phyloP scores from a whole-genome alignment of 2,329 filamentous ascomycete species.

The Aspergillus fructus region DNA sequence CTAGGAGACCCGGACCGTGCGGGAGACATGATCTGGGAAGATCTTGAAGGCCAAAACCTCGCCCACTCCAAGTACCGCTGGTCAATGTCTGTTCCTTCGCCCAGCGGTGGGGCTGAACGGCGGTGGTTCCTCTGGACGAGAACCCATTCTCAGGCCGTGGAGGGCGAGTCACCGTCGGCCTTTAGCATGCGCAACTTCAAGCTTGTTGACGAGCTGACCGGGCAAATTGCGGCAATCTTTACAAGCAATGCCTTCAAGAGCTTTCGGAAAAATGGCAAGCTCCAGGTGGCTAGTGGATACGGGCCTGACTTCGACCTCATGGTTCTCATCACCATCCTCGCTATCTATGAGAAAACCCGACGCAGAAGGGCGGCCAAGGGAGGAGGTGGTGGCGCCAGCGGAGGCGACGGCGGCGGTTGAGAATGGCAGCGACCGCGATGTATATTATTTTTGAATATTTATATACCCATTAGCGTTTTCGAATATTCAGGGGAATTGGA shows the following conservation, averaged over 20 bases:
- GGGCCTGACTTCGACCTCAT: slow-evolving; percentile 30
- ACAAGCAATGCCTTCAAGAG: slow-evolving; percentile 28
- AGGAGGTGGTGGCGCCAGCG: slow-evolving; percentile 12
- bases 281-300: slow-evolving; percentile 29
- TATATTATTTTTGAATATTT: no score
- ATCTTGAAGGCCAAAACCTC: slow-evolving; percentile 27
- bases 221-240: slow-evolving; percentile 32
- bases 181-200: slow-evolving; percentile 31
- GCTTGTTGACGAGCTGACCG: slow-evolving; percentile 31
- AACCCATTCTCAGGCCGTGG: slow-evolving; percentile 30
- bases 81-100: slow-evolving; percentile 21
- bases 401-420: slow-evolving; percentile 12
- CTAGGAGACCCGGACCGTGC: slow-evolving; percentile 29
- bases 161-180: slow-evolving; percentile 20
- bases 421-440: no score
- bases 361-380: slow-evolving; percentile 10
- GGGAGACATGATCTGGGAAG: slow-evolving; percentile 29
- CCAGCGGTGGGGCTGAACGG: slow-evolving; percentile 10
- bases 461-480: background rate
- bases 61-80: slow-evolving; percentile 29
- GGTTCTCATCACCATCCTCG: slow-evolving; percentile 28
- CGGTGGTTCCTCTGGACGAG: slow-evolving; percentile 35
- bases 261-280: slow-evolving; percentile 30
- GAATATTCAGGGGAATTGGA: background rate
- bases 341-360: slow-evolving; percentile 27